Percentiles rank a stretch among this genome's conserved stretches.
Evolutionary conservation across 2,329 filamentous ascomycete genomes (phyloP).

Genomic region (Tolypocladium tropicale): DNA sequence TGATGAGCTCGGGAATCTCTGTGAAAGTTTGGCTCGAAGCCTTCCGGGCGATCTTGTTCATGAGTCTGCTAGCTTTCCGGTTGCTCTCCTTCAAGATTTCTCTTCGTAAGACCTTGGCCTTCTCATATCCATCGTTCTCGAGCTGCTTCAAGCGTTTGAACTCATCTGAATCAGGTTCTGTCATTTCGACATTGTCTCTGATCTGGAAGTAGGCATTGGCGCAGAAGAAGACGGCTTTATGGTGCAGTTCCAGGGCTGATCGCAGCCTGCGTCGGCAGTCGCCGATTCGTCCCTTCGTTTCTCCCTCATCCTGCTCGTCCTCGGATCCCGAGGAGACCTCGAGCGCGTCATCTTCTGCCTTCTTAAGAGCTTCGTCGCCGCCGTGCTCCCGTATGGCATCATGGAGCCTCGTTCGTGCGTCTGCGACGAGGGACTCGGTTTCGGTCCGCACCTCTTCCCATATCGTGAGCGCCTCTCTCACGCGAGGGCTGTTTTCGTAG

Average conservation of each 20-base stretch:
- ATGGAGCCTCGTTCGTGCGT: slow-evolving; percentile 53
- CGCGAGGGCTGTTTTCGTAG: slow-evolving; percentile 61
- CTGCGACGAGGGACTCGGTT: slow-evolving; percentile 41
- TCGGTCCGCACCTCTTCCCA: slow-evolving; percentile 53
- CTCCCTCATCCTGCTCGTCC: slow-evolving; percentile 23
- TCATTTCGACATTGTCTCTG: slow-evolving; percentile 57
- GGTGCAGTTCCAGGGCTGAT: slow-evolving; percentile 65
- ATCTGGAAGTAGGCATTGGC: slow-evolving; percentile 79
- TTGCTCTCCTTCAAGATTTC: slow-evolving; percentile 59
- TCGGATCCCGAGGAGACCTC: slow-evolving; percentile 20
- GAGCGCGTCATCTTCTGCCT: slow-evolving; percentile 1
- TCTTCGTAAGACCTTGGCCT: slow-evolving; percentile 64
- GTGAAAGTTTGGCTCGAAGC: slow-evolving; percentile 45
- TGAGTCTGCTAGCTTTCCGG: slow-evolving; percentile 33
- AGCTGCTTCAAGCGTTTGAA: slow-evolving; percentile 56
- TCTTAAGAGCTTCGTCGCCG: slow-evolving; percentile 1
- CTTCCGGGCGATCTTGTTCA: slow-evolving; percentile 49
- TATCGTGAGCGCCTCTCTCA: slow-evolving; percentile 56
- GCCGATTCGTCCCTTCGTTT: slow-evolving; percentile 33
- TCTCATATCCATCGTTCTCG: slow-evolving; percentile 66
- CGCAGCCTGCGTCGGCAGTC: slow-evolving; percentile 56
- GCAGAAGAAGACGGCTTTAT: slow-evolving; percentile 75
- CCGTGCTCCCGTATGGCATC: slow-evolving; percentile 30
- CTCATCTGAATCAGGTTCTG: slow-evolving; percentile 54
- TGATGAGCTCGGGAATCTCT: slow-evolving; percentile 45